A percentile compares a stretch with the other conserved stretches of the same genome.
Conservation (phyloP, 176 grass and related monocot species). For the Raddia distichophylla region DNA sequence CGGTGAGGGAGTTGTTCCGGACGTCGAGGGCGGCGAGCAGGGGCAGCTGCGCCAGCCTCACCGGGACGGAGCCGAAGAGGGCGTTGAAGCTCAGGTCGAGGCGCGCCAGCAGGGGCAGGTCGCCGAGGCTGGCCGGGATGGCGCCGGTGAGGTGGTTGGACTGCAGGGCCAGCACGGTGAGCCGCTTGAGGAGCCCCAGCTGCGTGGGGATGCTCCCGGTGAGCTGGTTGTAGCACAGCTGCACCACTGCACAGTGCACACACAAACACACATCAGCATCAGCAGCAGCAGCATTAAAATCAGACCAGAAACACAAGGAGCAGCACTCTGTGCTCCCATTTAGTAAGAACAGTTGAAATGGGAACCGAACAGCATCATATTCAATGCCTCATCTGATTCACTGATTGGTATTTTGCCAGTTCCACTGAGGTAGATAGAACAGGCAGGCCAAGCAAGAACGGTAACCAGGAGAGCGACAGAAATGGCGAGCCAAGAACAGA, state of each 20-base stretch:
- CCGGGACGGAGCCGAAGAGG: slow-evolving; percentile 86
- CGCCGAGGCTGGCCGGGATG: slow-evolving; percentile 88
- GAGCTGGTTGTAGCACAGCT: slow-evolving; percentile 95
- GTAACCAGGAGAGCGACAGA: neutral
- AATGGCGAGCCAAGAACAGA: neutral
- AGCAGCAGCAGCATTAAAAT: slow-evolving; percentile 21
- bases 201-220: slow-evolving; percentile 89
- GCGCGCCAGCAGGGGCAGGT: slow-evolving; percentile 61
- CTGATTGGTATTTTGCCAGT: neutral
- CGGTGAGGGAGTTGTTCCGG: slow-evolving; percentile 89
- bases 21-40: slow-evolving; percentile 66
- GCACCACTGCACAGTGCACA: slow-evolving; percentile 57
- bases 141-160: slow-evolving; percentile 82
- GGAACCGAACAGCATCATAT: neutral
- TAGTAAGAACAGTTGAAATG: neutral
- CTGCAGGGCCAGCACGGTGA: slow-evolving; percentile 82
- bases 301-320: neutral
- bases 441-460: neutral
- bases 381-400: neutral
- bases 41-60: slow-evolving; percentile 65
- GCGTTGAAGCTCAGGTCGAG: slow-evolving; percentile 82
- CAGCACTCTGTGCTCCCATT: neutral
- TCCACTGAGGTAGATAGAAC: neutral
- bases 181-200: slow-evolving; percentile 66
- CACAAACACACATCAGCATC: neutral